Evolutionary conservation across 768 basidiomycete species (phyloP).

Genomic region (Lanmaoa rubissima): DNA sequence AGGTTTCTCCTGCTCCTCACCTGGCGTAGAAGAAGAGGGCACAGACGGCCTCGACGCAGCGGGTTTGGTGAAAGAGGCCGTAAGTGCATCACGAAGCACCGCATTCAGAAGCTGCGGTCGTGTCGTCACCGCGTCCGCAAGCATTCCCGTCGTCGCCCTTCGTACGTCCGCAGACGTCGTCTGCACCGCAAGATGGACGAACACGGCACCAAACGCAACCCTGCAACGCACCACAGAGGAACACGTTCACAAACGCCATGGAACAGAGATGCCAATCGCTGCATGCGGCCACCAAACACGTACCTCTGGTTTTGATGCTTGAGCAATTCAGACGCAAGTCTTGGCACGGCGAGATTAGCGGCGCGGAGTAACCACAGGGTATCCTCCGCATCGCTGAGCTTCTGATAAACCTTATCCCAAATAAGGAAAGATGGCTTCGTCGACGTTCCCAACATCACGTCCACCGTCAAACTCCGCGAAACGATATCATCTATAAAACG

Average conservation of each 20-base stretch:
- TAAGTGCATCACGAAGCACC: constrained; percentile 62
- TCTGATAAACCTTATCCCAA: constrained; percentile 86
- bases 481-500: constrained; percentile 41
- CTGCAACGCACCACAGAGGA: constrained; percentile 33
- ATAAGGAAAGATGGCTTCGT: constrained; percentile 83
- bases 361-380: constrained; percentile 78
- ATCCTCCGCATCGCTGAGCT: constrained; percentile 57
- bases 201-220: constrained; percentile 58
- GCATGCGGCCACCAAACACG: neutral
- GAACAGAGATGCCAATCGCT: too few species aligned
- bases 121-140: constrained; percentile 39
- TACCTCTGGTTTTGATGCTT: constrained; percentile 56
- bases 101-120: constrained; percentile 49
- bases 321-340: constrained; percentile 47
- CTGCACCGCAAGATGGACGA: constrained; percentile 69
- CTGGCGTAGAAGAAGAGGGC: neutral
- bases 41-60: constrained; percentile 20
- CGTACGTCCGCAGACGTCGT: constrained; percentile 54
- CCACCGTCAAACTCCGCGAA: constrained; percentile 46
- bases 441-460: constrained; percentile 44
- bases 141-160: constrained; percentile 40
- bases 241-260: neutral
- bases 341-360: constrained; percentile 46
- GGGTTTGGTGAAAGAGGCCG: constrained; percentile 43
- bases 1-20: constrained; percentile 39